Evolutionary conservation across 352 stramenopile species (phyloP).

Genomic region (Discostella stelligera): DNA sequence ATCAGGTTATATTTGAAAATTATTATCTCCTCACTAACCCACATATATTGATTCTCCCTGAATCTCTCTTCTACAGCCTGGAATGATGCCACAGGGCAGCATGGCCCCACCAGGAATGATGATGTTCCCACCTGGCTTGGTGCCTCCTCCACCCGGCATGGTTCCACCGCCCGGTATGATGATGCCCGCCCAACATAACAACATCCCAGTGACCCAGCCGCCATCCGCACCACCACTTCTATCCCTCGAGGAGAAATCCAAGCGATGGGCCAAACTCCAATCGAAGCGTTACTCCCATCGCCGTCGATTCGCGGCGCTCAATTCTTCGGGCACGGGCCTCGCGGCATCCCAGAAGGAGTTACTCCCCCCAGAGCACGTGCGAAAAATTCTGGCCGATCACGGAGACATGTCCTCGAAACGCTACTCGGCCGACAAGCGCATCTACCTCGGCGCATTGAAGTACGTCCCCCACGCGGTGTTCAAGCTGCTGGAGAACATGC

Average conservation of each 20-base stretch:
- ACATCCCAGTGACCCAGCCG: conserved; percentile 13
- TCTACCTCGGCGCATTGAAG: conserved; percentile 99
- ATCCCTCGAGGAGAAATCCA: conserved; percentile 77
- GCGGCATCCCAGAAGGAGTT: conserved; percentile 85
- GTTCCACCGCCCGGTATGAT: conserved; percentile 27
- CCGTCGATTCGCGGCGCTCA: conserved; percentile 87
- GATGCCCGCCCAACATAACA: conserved; percentile 30
- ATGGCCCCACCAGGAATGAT: conserved; percentile 17
- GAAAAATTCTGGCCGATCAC: conserved; percentile 99
- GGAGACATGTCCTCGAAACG: conserved; percentile 99
- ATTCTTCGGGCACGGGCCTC: conserved; percentile 89
- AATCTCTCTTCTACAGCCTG: conserved; percentile 9
- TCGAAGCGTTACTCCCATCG: conserved; percentile 92
- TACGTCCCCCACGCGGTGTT: conserved; percentile 99
- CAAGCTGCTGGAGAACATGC: conserved; percentile 99
- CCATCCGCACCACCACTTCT: conserved; percentile 19
- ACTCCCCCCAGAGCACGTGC: conserved; percentile 92
- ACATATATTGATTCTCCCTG: conserved; percentile 15
- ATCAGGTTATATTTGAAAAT: conserved; percentile 3
- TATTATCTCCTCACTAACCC: background rate
- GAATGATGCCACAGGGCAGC: conserved; percentile 36
- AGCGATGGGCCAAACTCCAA: conserved; percentile 86
- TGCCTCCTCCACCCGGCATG: conserved; percentile 31
- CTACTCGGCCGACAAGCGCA: conserved; percentile 97
- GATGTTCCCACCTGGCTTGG: conserved; percentile 37